phyloP scores from a whole-genome alignment of 2,329 filamentous ascomycete species.

The Sphaerulina populicola region DNA sequence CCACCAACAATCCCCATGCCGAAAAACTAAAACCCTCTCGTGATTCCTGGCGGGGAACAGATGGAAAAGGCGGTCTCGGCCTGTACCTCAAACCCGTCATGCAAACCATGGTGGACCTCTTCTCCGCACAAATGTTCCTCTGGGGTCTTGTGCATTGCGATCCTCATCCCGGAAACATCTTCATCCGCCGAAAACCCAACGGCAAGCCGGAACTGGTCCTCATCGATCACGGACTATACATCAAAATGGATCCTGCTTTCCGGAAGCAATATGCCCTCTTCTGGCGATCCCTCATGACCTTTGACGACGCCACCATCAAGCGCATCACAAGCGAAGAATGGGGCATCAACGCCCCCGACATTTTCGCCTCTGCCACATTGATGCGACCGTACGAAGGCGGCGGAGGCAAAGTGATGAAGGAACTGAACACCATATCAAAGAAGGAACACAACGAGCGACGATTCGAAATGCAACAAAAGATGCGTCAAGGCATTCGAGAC shows the following conservation, averaged over 20 bases:
- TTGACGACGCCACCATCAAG: slow-evolving; percentile 74
- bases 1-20: slow-evolving; percentile 44
- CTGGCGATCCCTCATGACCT: slow-evolving; percentile 89
- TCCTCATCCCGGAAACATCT: slow-evolving; percentile 94
- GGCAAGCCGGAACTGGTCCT: slow-evolving; percentile 86
- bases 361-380: slow-evolving; percentile 85
- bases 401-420: slow-evolving; percentile 55
- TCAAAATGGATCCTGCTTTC: slow-evolving; percentile 77
- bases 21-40: slow-evolving; percentile 71
- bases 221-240: slow-evolving; percentile 94
- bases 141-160: slow-evolving; percentile 96
- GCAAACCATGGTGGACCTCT: slow-evolving; percentile 92
- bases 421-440: slow-evolving; percentile 44
- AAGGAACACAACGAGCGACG: slow-evolving; percentile 51
- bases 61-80: slow-evolving; percentile 71
- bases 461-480: slow-evolving; percentile 73
- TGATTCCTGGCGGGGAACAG: slow-evolving; percentile 64
- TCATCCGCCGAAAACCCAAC: slow-evolving; percentile 73
- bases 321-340: slow-evolving; percentile 64
- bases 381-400: slow-evolving; percentile 87
- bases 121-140: slow-evolving; percentile 95
- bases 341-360: slow-evolving; percentile 81
- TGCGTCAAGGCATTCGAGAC: slow-evolving; percentile 63
- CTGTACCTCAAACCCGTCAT: slow-evolving; percentile 78
- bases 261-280: slow-evolving; percentile 78